Conservation (phyloP, 306 rosid genomes). For the Quercus mongolica region DNA sequence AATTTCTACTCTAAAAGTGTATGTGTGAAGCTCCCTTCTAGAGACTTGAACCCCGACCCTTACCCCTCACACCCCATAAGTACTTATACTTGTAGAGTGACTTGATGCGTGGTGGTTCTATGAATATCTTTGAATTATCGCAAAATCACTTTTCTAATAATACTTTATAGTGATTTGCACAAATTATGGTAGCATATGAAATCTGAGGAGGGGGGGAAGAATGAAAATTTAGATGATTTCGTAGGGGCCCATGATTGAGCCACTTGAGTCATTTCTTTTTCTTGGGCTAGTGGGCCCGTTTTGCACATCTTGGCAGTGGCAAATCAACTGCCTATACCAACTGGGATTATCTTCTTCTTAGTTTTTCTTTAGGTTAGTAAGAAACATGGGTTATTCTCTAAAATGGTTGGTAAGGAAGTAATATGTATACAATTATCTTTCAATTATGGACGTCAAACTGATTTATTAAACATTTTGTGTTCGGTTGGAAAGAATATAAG, state of each 20-base stretch:
- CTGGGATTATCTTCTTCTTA: background rate
- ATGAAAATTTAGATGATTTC: background rate
- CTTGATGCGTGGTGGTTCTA: too few species aligned
- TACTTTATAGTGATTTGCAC: background rate
- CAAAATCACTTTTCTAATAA: background rate
- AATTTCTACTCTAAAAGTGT: too few species aligned
- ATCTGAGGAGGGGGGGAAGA: background rate
- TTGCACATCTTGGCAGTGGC: background rate
- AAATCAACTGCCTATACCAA: constrained; percentile 4
- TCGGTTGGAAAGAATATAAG: too few species aligned
- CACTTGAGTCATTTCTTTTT: background rate
- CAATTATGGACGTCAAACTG: too few species aligned
- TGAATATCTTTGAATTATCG: background rate
- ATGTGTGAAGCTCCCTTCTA: too few species aligned
- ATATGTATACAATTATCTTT: background rate
- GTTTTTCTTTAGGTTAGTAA: background rate
- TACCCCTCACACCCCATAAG: too few species aligned
- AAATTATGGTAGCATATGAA: background rate
- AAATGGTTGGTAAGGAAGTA: background rate
- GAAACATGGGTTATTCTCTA: background rate
- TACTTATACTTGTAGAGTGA: too few species aligned
- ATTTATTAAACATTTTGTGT: too few species aligned
- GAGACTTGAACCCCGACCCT: too few species aligned
- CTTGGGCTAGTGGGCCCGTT: constrained; percentile 1
- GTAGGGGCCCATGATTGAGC: background rate